Evolutionary conservation across 441 rosid genomes (phyloP), one percentile per base, ranked within the genome.

Genomic region (Monsonia emarginata): DNA sequence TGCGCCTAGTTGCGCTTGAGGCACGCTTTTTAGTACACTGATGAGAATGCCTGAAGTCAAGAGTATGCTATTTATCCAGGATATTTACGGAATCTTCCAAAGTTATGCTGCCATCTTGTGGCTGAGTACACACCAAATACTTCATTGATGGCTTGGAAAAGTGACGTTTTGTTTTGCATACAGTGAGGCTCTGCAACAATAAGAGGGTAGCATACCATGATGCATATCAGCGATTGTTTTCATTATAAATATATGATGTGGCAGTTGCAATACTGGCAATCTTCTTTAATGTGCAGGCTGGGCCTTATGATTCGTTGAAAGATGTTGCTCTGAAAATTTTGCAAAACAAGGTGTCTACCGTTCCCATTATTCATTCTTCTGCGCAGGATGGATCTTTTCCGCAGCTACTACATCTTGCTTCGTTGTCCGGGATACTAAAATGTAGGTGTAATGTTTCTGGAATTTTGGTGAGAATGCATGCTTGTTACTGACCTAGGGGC

Each of bases 351-450:
- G 72, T 86, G 60, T 80, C 90, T 7, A 74, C 81, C 3, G 74
- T 84, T 69, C 90, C 90, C 14, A 74, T 86, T 50, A 74, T 86
- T 61, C 78, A 84, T 70, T 79, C 86, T 40, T 62, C 79, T 34
- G 75, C 83, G 26, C 75, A 65, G 44, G 90, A 86, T 68, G 84
- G 82, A 72, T 80, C 90, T 64, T 76, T 79, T 74, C 86, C 88
- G 1, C 88, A 84, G 81, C 78, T 86, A 61, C 69, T 86, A 25
- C 86, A 86, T 67, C 82, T 86, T 73, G 85, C 88, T 69, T 82
- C 90, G 6, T 81, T 86, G 38, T 78, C 85, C 52, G 90, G 90
- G 73, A 82, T 86, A 70, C 74, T 86, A 63, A 84, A 79, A 72
- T 80, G 90, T 86, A 79, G 75, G 82, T 57, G 25, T 74, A 74